Conservation (phyloP, 805 yeast genomes). For the Nakazawaea wyomingensis region DNA sequence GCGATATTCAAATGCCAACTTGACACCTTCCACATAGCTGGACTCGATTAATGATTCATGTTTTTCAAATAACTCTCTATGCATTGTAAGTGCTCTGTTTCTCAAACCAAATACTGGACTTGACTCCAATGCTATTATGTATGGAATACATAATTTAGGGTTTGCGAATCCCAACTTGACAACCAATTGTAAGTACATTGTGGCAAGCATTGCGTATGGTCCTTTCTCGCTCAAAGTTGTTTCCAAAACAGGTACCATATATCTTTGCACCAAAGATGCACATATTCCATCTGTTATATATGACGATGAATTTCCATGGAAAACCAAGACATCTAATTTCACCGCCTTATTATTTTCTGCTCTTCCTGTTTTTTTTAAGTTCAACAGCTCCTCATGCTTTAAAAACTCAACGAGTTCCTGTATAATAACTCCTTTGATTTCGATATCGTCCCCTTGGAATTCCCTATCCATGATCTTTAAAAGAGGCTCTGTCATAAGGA, state of each 20-base stretch:
- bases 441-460: conserved; percentile 32
- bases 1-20: conserved; percentile 44
- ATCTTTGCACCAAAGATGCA: conserved; percentile 65
- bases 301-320: conserved; percentile 48
- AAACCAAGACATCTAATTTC: conserved; percentile 41
- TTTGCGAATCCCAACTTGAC: conserved; percentile 66
- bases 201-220: conserved; percentile 43
- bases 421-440: conserved; percentile 45
- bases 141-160: conserved; percentile 65
- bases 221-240: conserved; percentile 39
- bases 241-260: conserved; percentile 41
- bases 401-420: conserved; percentile 57
- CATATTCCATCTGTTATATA: conserved; percentile 66
- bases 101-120: conserved; percentile 40
- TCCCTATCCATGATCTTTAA: conserved; percentile 47
- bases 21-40: conserved; percentile 59
- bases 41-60: conserved; percentile 70
- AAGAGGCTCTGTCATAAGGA: conserved; percentile 57
- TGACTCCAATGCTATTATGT: conserved; percentile 64
- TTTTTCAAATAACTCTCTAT: conserved; percentile 51
- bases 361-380: conserved; percentile 34
- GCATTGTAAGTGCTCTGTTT: conserved; percentile 45
- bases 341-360: background rate
- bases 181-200: conserved; percentile 49
- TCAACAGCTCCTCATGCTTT: conserved; percentile 45